Evolutionary conservation across 208 protist species (phyloP), one percentile per base, ranked within the genome.

Genomic region (Herpetomonas muscarum): DNA sequence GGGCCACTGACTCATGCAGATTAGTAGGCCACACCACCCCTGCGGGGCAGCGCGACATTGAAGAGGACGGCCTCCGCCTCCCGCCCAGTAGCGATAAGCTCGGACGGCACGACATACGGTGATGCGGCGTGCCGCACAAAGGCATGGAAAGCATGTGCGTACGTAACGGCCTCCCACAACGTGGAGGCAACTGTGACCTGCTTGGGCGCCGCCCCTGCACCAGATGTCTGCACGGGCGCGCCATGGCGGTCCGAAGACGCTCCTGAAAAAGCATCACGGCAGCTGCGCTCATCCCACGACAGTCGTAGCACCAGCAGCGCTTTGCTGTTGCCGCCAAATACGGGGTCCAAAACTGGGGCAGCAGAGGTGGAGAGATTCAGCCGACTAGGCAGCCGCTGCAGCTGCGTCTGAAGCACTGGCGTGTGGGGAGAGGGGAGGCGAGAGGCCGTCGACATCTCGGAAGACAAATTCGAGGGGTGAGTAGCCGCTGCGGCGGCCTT

Each of bases 271-370:
- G n/a, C n/a, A n/a, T n/a, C n/a, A n/a, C n/a, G n/a, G n/a, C n/a
- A n/a, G n/a, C n/a, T n/a, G n/a, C n/a, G n/a, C n/a, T n/a, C n/a
- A n/a, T n/a, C n/a, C n/a, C n/a, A 73, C 15, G 72, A 45, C 50
- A 73, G 24, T n/a, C n/a, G n/a, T n/a, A n/a, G 15, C 41, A 46
- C 15, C 41, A 46, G 10, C 31, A 76, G 7, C 6, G 79, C 62
- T 36, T 81, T 83, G 59, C 65, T 71, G 67, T 79, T 85, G 10
- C 85, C 85, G 24, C 85, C 84, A 51, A 91, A 81, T 0, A 79
- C 55, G 10, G 81, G 67, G 9, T 64, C 41, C 15, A 91, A 61
- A 28, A 87, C 56, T 2, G 60, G 61, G 19, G 53, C 70, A 36
- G 22, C 5, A 19, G 41, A 46, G 9, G 15, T 5, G 15, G 41